Evolutionary conservation across 768 basidiomycete species (phyloP), one percentile per base, ranked within the genome.

Genomic region (Suillus decipiens): DNA sequence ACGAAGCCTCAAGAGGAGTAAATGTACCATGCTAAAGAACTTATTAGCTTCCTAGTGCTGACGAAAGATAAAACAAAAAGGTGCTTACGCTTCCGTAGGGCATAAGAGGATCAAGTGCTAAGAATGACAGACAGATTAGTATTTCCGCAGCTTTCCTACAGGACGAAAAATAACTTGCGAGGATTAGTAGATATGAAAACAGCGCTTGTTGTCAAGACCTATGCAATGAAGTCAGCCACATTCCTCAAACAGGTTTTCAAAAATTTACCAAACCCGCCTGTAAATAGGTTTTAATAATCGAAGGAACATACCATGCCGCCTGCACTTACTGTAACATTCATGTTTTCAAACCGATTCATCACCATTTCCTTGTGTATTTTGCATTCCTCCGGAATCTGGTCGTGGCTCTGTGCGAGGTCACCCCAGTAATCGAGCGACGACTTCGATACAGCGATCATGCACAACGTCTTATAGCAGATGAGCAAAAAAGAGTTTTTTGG

Each of bases 361-460:
- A 53, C 51, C 51, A 53, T 53, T 33, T 53, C 9, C 51, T 34
- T 53, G 31, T 53, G 51, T n/a, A 11, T 33, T 11, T 2, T 5
- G 10, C 51, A 53, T 33, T 53, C 31, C 1, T n/a, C 5, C 19
- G n/a, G n/a, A n/a, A n/a, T n/a, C n/a, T n/a, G n/a, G n/a, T n/a
- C n/a, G n/a, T n/a, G 51, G 33, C 31, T 5, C 17, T 19, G 5
- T 34, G 9, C 1, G 33, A 53, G 51, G 31, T 53, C 2, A 34
- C 5, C 10, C 51, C 31, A 53, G 51, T 53, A 33, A 2, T 33
- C 51, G 6, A 34, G 10, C 19, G 51, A 34, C 10, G 51, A 19
- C 51, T n/a, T 53, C 31, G 51, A 53, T 7, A 53, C 51, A 53
- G 51, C 51, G 10, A 53, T 53, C 51, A 56, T 39, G 24, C 37